Conservation (phyloP, 352 stramenopile species). For the Phytophthora cryptogea region DNA sequence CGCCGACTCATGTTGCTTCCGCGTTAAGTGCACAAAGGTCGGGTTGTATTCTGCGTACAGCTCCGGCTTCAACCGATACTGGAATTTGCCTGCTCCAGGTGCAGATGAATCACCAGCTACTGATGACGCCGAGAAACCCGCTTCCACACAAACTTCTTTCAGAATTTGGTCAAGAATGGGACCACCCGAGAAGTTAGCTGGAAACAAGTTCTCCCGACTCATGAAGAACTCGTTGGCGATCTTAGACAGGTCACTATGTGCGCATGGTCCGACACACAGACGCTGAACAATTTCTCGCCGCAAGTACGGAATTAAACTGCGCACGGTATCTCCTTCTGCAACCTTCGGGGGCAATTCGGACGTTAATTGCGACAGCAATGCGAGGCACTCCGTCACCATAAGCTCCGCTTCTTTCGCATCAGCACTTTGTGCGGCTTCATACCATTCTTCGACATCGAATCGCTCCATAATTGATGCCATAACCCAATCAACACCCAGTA, state of each 20-base stretch:
- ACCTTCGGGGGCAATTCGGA: slow-evolving; percentile 80
- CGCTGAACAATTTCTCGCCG: slow-evolving; percentile 81
- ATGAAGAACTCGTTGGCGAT: slow-evolving; percentile 84
- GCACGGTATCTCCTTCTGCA: slow-evolving; percentile 43
- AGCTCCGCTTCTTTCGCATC: slow-evolving; percentile 62
- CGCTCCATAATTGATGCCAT: slow-evolving; percentile 75
- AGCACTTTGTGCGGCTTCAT: slow-evolving; percentile 44
- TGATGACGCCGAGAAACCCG: slow-evolving; percentile 29
- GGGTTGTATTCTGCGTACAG: slow-evolving; percentile 86
- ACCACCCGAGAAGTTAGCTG: slow-evolving; percentile 68
- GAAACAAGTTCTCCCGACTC: slow-evolving; percentile 76
- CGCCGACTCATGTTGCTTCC: slow-evolving; percentile 87
- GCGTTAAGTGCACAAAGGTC: slow-evolving; percentile 85
- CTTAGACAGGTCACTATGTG: slow-evolving; percentile 86
- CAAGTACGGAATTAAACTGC: slow-evolving; percentile 71
- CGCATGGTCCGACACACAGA: slow-evolving; percentile 78
- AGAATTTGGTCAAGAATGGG: slow-evolving; percentile 75
- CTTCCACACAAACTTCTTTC: slow-evolving; percentile 69
- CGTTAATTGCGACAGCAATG: slow-evolving; percentile 73
- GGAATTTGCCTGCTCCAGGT: slow-evolving; percentile 59
- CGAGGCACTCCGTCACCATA: slow-evolving; percentile 83
- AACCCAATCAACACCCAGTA: slow-evolving; percentile 78
- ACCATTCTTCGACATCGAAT: slow-evolving; percentile 72
- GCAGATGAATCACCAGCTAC: slow-evolving; percentile 32
- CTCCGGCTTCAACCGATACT: slow-evolving; percentile 84